A percentile compares a stretch with the other conserved stretches of the same genome.
Evolutionary conservation across 805 yeast genomes (phyloP).

Genomic region (Suhomyces tanzawaensis): DNA sequence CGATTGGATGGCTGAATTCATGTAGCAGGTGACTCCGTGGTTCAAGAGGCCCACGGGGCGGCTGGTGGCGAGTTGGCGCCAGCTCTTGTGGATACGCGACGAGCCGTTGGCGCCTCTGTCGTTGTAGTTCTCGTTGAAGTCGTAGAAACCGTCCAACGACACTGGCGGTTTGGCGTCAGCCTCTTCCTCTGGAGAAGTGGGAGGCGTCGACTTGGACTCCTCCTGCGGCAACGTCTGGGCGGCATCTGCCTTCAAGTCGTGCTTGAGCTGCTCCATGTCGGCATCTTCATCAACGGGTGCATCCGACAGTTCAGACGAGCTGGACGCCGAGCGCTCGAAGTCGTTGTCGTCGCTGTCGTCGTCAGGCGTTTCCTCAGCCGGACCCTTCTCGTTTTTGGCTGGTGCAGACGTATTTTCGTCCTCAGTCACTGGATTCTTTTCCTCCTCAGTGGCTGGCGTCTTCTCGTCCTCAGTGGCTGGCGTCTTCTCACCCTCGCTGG

Average conservation of each 20-base stretch:
- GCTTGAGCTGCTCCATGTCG: conserved; percentile 9
- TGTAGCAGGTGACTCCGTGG: conserved; percentile 95
- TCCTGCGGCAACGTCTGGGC: not conserved
- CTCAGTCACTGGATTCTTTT: conserved; percentile 13
- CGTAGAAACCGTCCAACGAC: conserved; percentile 40
- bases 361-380: conserved; percentile 5
- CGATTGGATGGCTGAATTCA: conserved; percentile 92
- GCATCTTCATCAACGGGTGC: conserved; percentile 15
- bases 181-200: conserved; percentile 8
- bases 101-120: conserved; percentile 68
- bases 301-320: not conserved
- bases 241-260: conserved; percentile 19
- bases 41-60: conserved; percentile 78
- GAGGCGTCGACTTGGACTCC: conserved; percentile 7
- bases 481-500: conserved; percentile 11
- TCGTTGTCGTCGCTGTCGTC: conserved; percentile 11
- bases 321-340: conserved; percentile 3
- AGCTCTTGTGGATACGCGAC: conserved; percentile 62
- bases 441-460: conserved; percentile 3
- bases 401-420: not conserved
- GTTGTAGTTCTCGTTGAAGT: conserved; percentile 51
- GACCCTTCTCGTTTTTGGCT: conserved; percentile 3
- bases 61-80: conserved; percentile 54
- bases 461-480: conserved; percentile 8
- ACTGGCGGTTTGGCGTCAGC: not conserved